A percentile compares a stretch with the other conserved stretches of the same genome.
Conservation (phyloP, 2,329 filamentous ascomycete species). For the Beauveria sp. region DNA sequence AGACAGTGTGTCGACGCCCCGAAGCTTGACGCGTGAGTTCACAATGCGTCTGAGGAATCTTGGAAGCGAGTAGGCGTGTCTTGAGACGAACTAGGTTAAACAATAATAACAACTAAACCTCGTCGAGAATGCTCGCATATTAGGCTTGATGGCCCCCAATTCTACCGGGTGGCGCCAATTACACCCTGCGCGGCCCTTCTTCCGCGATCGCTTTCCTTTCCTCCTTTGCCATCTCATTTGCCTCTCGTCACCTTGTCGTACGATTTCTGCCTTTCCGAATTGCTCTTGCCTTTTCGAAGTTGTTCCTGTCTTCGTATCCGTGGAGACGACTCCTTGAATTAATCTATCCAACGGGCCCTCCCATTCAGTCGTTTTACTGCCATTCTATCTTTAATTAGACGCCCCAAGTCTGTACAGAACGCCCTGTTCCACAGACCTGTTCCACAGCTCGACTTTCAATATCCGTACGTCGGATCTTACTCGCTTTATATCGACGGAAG, state of each 20-base stretch:
- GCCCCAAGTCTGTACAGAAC: not conserved
- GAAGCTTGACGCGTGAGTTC: slow-evolving; percentile 4
- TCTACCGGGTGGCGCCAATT: not conserved
- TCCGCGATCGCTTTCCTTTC: not conserved
- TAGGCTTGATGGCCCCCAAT: not conserved
- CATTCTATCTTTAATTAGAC: not conserved
- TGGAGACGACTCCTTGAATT: not conserved
- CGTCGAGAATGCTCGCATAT: not conserved
- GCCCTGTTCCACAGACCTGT: not conserved
- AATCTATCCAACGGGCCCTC: not conserved
- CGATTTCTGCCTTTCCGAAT: not conserved
- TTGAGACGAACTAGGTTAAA: not conserved
- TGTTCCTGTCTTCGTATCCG: not conserved
- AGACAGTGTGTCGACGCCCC: not conserved
- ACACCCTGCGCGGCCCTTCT: not conserved
- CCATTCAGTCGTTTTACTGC: not conserved
- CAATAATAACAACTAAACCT: not conserved
- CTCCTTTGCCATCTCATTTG: not conserved
- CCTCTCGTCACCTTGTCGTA: slow-evolving; percentile 1
- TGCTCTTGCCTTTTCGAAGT: not conserved
- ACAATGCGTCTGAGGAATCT: slow-evolving; percentile 2
- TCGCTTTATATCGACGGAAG: not conserved
- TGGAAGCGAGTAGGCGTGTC: slow-evolving; percentile 4
- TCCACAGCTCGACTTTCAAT: not conserved
- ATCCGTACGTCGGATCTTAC: not conserved